Conservation (phyloP, 176 grass and related monocot species). For the Calamus simplicifolius region DNA sequence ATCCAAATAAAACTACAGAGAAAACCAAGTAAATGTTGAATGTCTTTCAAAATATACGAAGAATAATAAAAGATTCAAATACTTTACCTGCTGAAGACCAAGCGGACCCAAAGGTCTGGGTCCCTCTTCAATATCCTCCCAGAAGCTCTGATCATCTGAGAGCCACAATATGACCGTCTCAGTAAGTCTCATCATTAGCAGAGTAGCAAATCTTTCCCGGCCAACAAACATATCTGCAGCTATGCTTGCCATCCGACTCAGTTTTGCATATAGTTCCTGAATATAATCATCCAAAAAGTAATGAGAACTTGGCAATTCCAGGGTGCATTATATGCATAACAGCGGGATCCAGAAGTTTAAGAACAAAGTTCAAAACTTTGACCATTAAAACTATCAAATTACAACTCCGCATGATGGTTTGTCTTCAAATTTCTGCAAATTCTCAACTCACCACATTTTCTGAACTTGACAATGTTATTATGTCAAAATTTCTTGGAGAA, state of each 20-base stretch:
- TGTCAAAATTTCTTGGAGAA: too few species aligned
- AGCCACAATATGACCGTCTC: conserved; percentile 85
- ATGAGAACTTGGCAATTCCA: too few species aligned
- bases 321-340: too few species aligned
- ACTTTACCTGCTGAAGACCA: conserved; percentile 66
- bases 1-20: conserved; percentile 83
- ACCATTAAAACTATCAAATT: too few species aligned
- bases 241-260: conserved; percentile 67
- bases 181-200: conserved; percentile 94
- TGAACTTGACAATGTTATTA: too few species aligned
- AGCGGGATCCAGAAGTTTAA: too few species aligned
- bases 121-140: conserved; percentile 91
- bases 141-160: conserved; percentile 76
- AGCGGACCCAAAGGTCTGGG: conserved; percentile 53
- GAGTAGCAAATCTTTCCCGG: conserved; percentile 80
- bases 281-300: too few species aligned
- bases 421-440: too few species aligned
- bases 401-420: too few species aligned
- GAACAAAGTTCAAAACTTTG: too few species aligned
- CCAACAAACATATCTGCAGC: conserved; percentile 86
- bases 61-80: conserved; percentile 1
- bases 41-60: conserved; percentile 1
- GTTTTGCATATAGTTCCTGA: conserved; percentile 82
- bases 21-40: conserved; percentile 11
- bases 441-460: too few species aligned